These are phyloP conservation scores for Schizothecium vesticola DNA, from an alignment of 495 filamentous ascomycete species.

Conservation along the genomic window DNA sequence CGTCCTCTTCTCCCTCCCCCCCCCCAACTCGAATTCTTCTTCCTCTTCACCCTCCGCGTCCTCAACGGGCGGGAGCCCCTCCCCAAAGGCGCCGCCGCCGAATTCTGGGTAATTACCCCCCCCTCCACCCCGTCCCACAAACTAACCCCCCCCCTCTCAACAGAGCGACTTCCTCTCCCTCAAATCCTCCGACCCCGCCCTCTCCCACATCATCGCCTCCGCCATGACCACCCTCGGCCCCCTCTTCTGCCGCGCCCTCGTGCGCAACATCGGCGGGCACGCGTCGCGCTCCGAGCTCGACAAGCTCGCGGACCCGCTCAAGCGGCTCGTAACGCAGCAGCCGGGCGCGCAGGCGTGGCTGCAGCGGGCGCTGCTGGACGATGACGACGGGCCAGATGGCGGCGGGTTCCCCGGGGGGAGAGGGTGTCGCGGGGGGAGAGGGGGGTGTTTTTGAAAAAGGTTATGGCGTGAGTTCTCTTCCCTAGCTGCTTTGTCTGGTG, in stretches of 20 bases:
- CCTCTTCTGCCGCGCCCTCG: constrained; percentile 51
- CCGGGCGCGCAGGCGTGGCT: constrained; percentile 58
- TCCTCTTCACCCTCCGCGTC: constrained; percentile 70
- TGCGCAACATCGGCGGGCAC: constrained; percentile 66
- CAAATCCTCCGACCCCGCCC: constrained; percentile 29
- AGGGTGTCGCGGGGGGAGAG: constrained; percentile 55
- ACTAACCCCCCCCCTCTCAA: constrained; percentile 15
- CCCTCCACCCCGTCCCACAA: constrained; percentile 19
- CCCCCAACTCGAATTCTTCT: constrained; percentile 58
- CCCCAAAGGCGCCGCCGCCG: constrained; percentile 70
- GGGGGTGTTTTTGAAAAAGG: constrained; percentile 53
- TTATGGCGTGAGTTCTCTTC: constrained; percentile 44
- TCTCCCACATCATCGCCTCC: constrained; percentile 45
- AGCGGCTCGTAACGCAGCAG: constrained; percentile 64
- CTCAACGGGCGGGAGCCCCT: constrained; percentile 69
- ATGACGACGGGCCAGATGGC: constrained; percentile 25
- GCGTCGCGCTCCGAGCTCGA: constrained; percentile 75
- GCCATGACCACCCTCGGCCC: constrained; percentile 57
- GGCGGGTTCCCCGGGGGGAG: constrained; percentile 58
- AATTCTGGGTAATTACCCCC: constrained; percentile 69
- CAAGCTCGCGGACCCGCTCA: constrained; percentile 68
- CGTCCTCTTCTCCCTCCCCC: constrained; percentile 47
- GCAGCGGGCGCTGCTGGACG: constrained; percentile 46
- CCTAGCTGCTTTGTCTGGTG: background rate
- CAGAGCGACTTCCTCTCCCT: constrained; percentile 46